Conservation (phyloP, 2,329 filamentous ascomycete species). For the Fusarium sp. region DNA sequence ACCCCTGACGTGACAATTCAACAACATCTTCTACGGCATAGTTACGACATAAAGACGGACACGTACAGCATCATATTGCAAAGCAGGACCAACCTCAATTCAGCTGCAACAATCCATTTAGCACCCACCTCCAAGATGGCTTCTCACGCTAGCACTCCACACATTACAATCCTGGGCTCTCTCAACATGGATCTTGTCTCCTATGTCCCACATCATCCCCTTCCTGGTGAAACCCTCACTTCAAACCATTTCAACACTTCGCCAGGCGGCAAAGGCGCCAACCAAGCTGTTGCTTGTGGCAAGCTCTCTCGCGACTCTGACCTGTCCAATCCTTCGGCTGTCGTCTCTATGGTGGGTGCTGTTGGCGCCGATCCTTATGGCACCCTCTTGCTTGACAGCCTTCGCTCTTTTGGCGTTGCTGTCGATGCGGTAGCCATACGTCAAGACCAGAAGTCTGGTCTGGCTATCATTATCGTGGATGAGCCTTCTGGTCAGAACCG, state of each 20-base stretch:
- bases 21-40: slow-evolving; percentile 12
- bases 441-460: slow-evolving; percentile 68
- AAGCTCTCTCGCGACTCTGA: slow-evolving; percentile 75
- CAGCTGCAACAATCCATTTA: not conserved
- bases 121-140: slow-evolving; percentile 32
- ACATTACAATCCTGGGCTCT: slow-evolving; percentile 88
- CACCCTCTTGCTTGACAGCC: slow-evolving; percentile 66
- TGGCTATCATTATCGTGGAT: slow-evolving; percentile 83
- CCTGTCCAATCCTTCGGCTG: slow-evolving; percentile 52
- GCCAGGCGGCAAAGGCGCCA: slow-evolving; percentile 93
- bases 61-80: slow-evolving; percentile 4
- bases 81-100: not conserved
- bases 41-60: not conserved
- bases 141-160: slow-evolving; percentile 46
- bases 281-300: slow-evolving; percentile 91
- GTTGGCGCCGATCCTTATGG: slow-evolving; percentile 79
- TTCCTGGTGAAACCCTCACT: slow-evolving; percentile 88
- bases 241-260: slow-evolving; percentile 82
- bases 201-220: slow-evolving; percentile 84
- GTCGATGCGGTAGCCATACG: slow-evolving; percentile 63
- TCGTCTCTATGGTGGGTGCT: slow-evolving; percentile 78
- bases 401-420: slow-evolving; percentile 73
- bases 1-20: slow-evolving; percentile 14
- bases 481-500: slow-evolving; percentile 79
- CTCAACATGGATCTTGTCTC: slow-evolving; percentile 96